phyloP scores from a whole-genome alignment of 768 basidiomycete species.

The Pleurotus giganteus region DNA sequence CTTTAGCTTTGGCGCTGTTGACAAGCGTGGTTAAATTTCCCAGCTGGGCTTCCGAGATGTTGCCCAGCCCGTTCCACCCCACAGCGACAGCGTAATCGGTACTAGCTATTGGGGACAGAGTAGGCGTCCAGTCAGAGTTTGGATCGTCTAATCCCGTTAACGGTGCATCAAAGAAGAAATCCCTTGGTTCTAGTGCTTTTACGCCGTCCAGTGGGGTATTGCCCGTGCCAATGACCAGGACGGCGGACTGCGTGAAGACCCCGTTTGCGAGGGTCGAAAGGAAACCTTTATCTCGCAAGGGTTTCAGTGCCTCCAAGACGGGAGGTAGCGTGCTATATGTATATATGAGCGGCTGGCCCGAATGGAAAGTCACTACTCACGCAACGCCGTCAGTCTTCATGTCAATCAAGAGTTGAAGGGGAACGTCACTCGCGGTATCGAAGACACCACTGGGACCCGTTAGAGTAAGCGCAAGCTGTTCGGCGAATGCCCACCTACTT shows the following conservation, averaged over 20 bases:
- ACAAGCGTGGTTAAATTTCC: conserved; percentile 38
- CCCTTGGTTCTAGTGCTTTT: conserved; percentile 41
- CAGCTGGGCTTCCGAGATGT: conserved; percentile 37
- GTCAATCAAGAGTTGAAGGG: conserved; percentile 49
- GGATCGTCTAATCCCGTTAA: conserved; percentile 35
- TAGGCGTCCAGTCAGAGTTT: conserved; percentile 38
- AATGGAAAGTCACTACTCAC: conserved; percentile 27
- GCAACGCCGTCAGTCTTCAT: conserved; percentile 50
- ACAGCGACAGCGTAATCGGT: conserved; percentile 43
- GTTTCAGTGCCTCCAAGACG: conserved; percentile 42
- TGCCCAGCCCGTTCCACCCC: conserved; percentile 46
- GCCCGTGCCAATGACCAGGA: conserved; percentile 50
- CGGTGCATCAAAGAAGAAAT: conserved; percentile 53
- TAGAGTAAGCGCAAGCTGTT: neutral
- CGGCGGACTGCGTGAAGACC: conserved; percentile 29
- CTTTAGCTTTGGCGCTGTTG: conserved; percentile 39
- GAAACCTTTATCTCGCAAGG: conserved; percentile 41
- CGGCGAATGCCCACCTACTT: conserved; percentile 34
- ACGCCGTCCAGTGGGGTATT: conserved; percentile 48
- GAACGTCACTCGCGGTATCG: conserved; percentile 37
- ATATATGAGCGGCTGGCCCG: neutral
- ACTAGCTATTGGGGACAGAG: conserved; percentile 48
- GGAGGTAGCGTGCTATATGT: conserved; percentile 39
- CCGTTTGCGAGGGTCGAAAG: conserved; percentile 45
- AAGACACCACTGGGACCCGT: conserved; percentile 43